Percentiles rank a stretch among this genome's conserved stretches.
Evolutionary conservation across 1,284 basidiomycete species (phyloP).

Genomic region (Naganishia liquefaciens): DNA sequence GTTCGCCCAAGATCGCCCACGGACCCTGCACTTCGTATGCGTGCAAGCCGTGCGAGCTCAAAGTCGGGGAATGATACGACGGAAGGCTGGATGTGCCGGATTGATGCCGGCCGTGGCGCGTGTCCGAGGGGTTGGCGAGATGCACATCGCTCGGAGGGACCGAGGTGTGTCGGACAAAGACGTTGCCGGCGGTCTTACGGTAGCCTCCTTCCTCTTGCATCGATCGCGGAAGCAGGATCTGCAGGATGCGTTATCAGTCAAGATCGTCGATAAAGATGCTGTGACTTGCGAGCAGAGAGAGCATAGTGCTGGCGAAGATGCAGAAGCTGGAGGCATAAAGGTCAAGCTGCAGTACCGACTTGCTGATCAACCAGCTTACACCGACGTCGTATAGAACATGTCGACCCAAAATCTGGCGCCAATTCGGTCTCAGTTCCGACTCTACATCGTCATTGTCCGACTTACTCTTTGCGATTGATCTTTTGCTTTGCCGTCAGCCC

Average conservation of each 20-base stretch:
- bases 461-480: constrained; percentile 36
- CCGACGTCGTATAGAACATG: constrained; percentile 35
- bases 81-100: not conserved
- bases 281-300: constrained; percentile 40
- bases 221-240: constrained; percentile 44
- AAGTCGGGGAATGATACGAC: constrained; percentile 1
- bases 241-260: not conserved
- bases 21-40: constrained; percentile 12
- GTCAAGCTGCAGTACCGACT: too few relatives aligned
- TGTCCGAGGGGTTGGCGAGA: not conserved
- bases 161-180: constrained; percentile 30
- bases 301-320: constrained; percentile 39
- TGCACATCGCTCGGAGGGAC: not conserved
- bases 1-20: constrained; percentile 42
- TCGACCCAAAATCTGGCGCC: constrained; percentile 37
- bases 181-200: constrained; percentile 15
- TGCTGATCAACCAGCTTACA: constrained; percentile 1
- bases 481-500: constrained; percentile 35
- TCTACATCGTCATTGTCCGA: not conserved
- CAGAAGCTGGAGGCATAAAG: constrained; percentile 26
- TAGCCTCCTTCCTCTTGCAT: constrained; percentile 36
- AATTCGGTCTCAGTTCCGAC: not conserved
- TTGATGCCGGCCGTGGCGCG: not conserved
- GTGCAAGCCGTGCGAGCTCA: not conserved
- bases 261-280: not conserved